Evolutionary conservation across 2,329 filamentous ascomycete genomes (phyloP), one percentile per base, ranked within the genome.

Genomic region (Cercospora citrullina): DNA sequence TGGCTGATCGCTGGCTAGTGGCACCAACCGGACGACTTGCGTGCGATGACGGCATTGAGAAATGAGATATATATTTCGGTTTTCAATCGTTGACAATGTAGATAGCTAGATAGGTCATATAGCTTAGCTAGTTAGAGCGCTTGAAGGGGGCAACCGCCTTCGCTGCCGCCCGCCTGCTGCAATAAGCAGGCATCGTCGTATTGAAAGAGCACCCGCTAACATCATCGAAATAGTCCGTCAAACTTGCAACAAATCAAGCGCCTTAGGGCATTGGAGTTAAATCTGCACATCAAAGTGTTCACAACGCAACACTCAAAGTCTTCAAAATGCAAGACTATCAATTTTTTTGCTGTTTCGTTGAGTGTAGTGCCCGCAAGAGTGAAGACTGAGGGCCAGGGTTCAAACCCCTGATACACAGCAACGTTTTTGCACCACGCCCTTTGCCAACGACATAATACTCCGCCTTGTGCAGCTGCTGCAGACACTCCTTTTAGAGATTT

Each of bases 311-410:
- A 28, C 3, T 57, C 23, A 28, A 57, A 57, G 55, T 14, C 28
- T 58, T 58, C 55, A 33, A 33, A 58, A 58, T 58, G 55, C 26
- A 58, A 58, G 55, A 21, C 31, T 10, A 31, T 7, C 55, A 58
- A 18, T 39, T 33, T 14, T 33, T 58, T 58, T 58, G 14, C 18
- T 33, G 18, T 5, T 18, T 33, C 18, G 28, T 12, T 33, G 55
- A 10, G 14, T 33, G 48, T 1, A 28, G 48, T 26, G 48, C 31
- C 18, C 16, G 28, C 8, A 10, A 28, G 18, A 33, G 28, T 21
- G 12, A 30, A 18, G 30, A n/a, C 31, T 7, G 9, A 33, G 16
- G 26, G 55, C n/a, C 28, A 58, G 23, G 26, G 28, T 58, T 58
- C 28, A 28, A 58, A 23, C 55, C 55, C 55, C 55, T 58, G 53